Evolutionary conservation across 805 yeast species (phyloP).

Genomic region (Zygosaccharomyces gambellarensis): DNA sequence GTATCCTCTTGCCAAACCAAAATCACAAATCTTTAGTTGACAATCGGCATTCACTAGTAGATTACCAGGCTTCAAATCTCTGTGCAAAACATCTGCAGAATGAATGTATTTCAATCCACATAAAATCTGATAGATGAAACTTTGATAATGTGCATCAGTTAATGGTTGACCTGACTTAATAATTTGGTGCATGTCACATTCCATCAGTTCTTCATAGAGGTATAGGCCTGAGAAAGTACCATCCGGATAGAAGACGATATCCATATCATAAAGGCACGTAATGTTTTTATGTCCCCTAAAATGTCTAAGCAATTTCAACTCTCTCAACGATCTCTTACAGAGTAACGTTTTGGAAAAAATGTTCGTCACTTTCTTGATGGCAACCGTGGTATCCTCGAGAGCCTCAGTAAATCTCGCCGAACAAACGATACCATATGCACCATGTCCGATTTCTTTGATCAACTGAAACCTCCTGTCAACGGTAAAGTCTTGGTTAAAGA

Average conservation of each 20-base stretch:
- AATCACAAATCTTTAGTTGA: slow-evolving; percentile 93
- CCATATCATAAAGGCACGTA: slow-evolving; percentile 91
- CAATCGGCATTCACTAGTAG: slow-evolving; percentile 92
- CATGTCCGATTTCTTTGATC: slow-evolving; percentile 92
- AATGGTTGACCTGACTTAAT: slow-evolving; percentile 89
- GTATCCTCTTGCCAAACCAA: slow-evolving; percentile 92
- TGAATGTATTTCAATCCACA: slow-evolving; percentile 90
- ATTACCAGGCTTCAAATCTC: slow-evolving; percentile 94
- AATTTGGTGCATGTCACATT: slow-evolving; percentile 97
- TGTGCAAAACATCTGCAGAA: slow-evolving; percentile 85
- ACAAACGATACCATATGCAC: slow-evolving; percentile 96
- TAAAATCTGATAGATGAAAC: slow-evolving; percentile 83
- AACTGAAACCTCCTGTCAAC: slow-evolving; percentile 85
- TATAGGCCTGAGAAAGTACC: slow-evolving; percentile 85
- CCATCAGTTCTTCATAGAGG: slow-evolving; percentile 94
- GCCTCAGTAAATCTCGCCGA: slow-evolving; percentile 78
- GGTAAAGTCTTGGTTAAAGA: slow-evolving; percentile 85
- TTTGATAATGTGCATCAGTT: slow-evolving; percentile 92
- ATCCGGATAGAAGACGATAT: slow-evolving; percentile 64
- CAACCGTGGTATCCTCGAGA: slow-evolving; percentile 77
- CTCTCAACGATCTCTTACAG: slow-evolving; percentile 88
- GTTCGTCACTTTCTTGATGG: slow-evolving; percentile 93
- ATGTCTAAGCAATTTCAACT: slow-evolving; percentile 82
- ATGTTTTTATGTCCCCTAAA: slow-evolving; percentile 96
- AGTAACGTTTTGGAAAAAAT: slow-evolving; percentile 86